Conservation (phyloP, 2,329 filamentous ascomycete genomes). For the Aureobasidium sp. region DNA sequence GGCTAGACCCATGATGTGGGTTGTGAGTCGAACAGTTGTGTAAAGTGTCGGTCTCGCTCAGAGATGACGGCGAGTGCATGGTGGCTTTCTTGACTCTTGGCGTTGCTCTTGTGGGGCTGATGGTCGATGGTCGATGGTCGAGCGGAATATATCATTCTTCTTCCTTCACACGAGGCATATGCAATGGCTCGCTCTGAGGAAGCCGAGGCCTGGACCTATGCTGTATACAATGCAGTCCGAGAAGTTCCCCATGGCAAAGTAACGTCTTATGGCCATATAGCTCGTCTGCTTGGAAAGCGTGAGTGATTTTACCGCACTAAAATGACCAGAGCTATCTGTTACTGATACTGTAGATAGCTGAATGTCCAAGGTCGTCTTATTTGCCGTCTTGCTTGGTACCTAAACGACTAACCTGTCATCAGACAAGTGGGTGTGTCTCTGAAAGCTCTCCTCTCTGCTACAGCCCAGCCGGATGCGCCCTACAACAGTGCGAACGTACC, state of each 20-base stretch:
- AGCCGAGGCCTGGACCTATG: slow-evolving; percentile 63
- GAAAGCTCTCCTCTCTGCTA: slow-evolving; percentile 65
- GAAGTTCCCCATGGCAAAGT: slow-evolving; percentile 78
- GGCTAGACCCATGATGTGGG: slow-evolving; percentile 55
- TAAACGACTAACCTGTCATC: neutral
- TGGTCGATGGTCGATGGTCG: too few relatives aligned
- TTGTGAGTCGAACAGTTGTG: neutral
- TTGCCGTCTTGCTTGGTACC: neutral
- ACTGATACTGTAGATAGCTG: slow-evolving; percentile 29
- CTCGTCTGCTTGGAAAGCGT: slow-evolving; percentile 66
- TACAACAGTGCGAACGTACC: slow-evolving; percentile 77
- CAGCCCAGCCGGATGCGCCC: slow-evolving; percentile 35
- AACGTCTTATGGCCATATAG: slow-evolving; percentile 81
- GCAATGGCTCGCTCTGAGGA: slow-evolving; percentile 66
- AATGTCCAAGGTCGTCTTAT: slow-evolving; percentile 39
- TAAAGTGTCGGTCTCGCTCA: neutral
- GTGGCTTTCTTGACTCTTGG: slow-evolving; percentile 6
- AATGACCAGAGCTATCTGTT: neutral
- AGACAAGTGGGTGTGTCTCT: slow-evolving; percentile 85
- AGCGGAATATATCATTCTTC: too few relatives aligned
- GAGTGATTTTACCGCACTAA: slow-evolving; percentile 29
- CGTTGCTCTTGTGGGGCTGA: neutral
- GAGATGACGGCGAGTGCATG: too few relatives aligned
- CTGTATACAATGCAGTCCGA: slow-evolving; percentile 78
- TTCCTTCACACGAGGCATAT: neutral